phyloP scores from a whole-genome alignment of 2,329 filamentous ascomycete species.

The Microcyclospora tardicrescens region DNA sequence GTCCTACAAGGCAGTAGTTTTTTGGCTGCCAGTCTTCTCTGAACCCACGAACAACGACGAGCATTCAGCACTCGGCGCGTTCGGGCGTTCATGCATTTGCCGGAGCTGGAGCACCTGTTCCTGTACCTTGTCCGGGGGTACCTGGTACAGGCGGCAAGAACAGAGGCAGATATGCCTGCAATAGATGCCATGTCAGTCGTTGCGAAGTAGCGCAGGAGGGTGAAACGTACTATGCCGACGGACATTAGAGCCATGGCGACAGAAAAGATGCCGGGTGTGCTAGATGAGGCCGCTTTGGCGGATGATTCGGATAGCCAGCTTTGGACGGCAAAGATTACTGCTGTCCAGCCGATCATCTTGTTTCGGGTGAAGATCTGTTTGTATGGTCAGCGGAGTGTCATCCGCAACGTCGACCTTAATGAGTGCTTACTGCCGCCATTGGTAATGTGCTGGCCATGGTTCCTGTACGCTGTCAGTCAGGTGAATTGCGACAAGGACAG shows the following conservation, averaged over 20 bases:
- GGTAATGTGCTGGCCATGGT: slow-evolving; percentile 67
- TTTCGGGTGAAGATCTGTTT: slow-evolving; percentile 9
- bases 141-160: slow-evolving; percentile 45
- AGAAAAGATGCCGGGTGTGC: slow-evolving; percentile 61
- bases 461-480: slow-evolving; percentile 24
- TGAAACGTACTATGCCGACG: slow-evolving; percentile 30
- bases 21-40: too few species aligned
- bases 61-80: neutral
- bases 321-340: slow-evolving; percentile 62
- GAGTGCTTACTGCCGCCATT: slow-evolving; percentile 62
- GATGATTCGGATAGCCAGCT: slow-evolving; percentile 66
- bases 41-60: too few species aligned
- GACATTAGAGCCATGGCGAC: slow-evolving; percentile 58
- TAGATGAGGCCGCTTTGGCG: slow-evolving; percentile 48
- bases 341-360: slow-evolving; percentile 56
- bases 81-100: neutral
- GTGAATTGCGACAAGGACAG: neutral
- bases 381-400: slow-evolving; percentile 10
- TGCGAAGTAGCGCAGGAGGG: slow-evolving; percentile 13
- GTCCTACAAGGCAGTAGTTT: too few species aligned
- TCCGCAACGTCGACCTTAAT: neutral
- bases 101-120: slow-evolving; percentile 9
- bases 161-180: slow-evolving; percentile 49
- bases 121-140: slow-evolving; percentile 3
- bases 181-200: slow-evolving; percentile 1